phyloP scores from a whole-genome alignment of 1,284 basidiomycete genomes.

The Heterobasidion parviporum region DNA sequence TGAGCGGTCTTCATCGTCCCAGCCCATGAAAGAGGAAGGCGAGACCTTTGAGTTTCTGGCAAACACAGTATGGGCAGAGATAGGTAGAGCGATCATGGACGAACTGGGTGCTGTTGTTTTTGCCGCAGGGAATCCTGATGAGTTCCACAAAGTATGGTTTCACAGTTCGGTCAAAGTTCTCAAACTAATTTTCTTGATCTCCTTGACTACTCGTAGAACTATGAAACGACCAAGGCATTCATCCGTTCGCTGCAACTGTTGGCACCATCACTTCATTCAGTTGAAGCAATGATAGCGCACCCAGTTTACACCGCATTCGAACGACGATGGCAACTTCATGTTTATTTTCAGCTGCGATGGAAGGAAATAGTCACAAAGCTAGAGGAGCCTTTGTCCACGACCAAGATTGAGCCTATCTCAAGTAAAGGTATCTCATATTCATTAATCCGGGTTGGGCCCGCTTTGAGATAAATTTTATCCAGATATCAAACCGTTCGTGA shows the following conservation, averaged over 20 bases:
- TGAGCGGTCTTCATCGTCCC: neutral
- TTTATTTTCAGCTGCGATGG: slow-evolving; percentile 98
- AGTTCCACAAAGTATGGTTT: slow-evolving; percentile 72
- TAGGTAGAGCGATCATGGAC: slow-evolving; percentile 73
- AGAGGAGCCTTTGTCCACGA: slow-evolving; percentile 55
- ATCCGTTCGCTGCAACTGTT: slow-evolving; percentile 78
- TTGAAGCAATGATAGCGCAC: slow-evolving; percentile 66
- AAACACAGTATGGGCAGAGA: slow-evolving; percentile 83
- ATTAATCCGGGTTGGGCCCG: neutral
- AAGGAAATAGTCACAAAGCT: slow-evolving; percentile 81
- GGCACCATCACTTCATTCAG: slow-evolving; percentile 67
- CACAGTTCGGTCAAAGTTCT: neutral
- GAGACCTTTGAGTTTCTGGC: slow-evolving; percentile 71
- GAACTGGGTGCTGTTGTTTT: slow-evolving; percentile 82
- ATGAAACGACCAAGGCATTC: slow-evolving; percentile 79
- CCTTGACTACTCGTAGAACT: slow-evolving; percentile 44
- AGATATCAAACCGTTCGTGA: slow-evolving; percentile 35
- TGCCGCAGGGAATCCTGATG: slow-evolving; percentile 82
- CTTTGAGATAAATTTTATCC: neutral
- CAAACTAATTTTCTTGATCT: neutral
- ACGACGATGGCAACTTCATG: slow-evolving; percentile 88
- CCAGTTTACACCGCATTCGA: slow-evolving; percentile 69
- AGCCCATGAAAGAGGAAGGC: slow-evolving; percentile 12
- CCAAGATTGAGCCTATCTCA: slow-evolving; percentile 32
- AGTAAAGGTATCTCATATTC: slow-evolving; percentile 27